phyloP scores from a whole-genome alignment of 192 early-diverging fungal genomes.

The Spizellomyces punctatus region DNA sequence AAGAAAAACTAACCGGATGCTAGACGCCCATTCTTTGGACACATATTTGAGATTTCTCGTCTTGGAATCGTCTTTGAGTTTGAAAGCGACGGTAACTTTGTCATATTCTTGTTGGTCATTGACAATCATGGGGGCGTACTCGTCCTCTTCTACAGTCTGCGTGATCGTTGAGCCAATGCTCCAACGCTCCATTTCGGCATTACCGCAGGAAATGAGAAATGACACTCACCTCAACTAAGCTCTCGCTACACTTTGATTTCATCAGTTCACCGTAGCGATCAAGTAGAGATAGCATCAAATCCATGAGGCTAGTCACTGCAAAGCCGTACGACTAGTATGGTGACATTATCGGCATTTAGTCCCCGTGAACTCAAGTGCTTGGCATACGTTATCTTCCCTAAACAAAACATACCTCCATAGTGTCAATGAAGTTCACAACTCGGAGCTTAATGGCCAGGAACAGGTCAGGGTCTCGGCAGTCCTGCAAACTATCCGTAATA shows the following conservation, averaged over 20 bases:
- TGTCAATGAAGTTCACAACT: constrained; percentile 88
- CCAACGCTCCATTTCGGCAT: neutral
- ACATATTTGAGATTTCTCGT: constrained; percentile 36
- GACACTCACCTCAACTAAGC: constrained; percentile 65
- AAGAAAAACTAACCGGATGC: constrained; percentile 13
- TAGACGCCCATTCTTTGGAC: constrained; percentile 22
- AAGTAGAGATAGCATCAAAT: constrained; percentile 75
- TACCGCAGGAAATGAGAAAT: neutral
- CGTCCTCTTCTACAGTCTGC: constrained; percentile 79
- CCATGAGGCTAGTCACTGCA: constrained; percentile 65
- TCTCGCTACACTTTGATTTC: constrained; percentile 65
- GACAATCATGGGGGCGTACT: constrained; percentile 77
- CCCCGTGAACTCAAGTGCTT: too few relatives aligned
- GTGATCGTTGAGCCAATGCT: neutral
- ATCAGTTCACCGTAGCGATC: constrained; percentile 78
- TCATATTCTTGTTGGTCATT: constrained; percentile 65
- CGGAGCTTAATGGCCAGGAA: constrained; percentile 77
- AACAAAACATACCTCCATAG: constrained; percentile 69
- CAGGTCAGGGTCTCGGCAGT: constrained; percentile 76
- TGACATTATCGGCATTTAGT: neutral
- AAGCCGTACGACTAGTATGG: constrained; percentile 70
- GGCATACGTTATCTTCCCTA: neutral
- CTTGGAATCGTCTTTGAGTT: constrained; percentile 59
- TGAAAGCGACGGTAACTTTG: constrained; percentile 63
- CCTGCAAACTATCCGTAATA: constrained; percentile 76